Conservation (phyloP, 371 early-diverging fungal species). For the Scutellospora calospora region DNA sequence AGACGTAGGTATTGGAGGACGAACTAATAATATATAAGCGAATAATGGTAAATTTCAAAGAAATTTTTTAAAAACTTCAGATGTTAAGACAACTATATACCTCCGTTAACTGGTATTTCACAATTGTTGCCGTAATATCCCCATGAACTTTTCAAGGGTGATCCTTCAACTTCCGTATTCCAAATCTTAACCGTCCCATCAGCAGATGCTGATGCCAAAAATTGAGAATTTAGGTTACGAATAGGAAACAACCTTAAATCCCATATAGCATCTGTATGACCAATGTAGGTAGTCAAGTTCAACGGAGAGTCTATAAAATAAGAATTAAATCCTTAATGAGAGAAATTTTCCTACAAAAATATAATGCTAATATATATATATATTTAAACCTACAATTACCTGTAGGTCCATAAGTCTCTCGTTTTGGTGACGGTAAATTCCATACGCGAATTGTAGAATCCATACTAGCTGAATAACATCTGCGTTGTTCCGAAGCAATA, state of each 20-base stretch:
- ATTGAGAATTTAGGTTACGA: conserved; percentile 47
- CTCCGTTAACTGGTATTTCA: conserved; percentile 24
- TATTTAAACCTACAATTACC: conserved; percentile 51
- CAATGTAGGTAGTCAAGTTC: conserved; percentile 69
- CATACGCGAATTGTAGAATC: conserved; percentile 83
- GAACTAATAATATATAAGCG: neutral
- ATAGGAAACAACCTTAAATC: conserved; percentile 77
- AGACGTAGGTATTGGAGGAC: conserved; percentile 65
- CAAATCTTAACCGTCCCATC: conserved; percentile 88
- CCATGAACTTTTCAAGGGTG: conserved; percentile 62
- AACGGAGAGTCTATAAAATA: conserved; percentile 60
- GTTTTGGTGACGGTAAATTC: conserved; percentile 69
- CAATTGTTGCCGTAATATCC: conserved; percentile 53
- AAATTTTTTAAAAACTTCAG: neutral
- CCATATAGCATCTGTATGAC: conserved; percentile 91
- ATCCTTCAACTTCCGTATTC: conserved; percentile 65
- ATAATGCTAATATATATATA: neutral
- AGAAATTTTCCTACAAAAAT: neutral
- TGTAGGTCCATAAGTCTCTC: conserved; percentile 62
- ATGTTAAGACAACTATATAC: neutral
- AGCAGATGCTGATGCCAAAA: conserved; percentile 81
- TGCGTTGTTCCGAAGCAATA: conserved; percentile 65
- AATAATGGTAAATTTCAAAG: neutral
- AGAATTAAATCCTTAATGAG: conserved; percentile 19
- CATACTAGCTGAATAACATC: conserved; percentile 75